Base-by-base conservation (phyloP, 169 alveolate genomes). In the Plasmodium gallinaceum region DNA sequence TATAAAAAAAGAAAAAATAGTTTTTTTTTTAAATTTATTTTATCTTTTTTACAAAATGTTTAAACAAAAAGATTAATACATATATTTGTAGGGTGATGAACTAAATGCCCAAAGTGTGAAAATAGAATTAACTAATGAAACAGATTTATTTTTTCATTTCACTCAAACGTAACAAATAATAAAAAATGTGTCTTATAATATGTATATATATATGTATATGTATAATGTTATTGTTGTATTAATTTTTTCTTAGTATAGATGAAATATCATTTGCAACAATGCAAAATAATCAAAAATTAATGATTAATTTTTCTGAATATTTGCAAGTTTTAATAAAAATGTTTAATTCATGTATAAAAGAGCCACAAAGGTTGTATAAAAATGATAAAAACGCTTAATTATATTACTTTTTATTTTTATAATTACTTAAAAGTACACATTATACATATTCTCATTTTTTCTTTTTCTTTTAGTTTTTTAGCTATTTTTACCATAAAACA, bases 61-160 rank as follows among this genome's bases (percentile, higher is more conserved):
- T 32, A 32, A 32, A 32, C 4, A 32, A 32, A 32, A 32, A 32
- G 39, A 32, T 32, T 32, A 32, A 12, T 20, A 20, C 7, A 20
- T 61, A 26, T 22, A 7, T 26, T 16, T 62, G 42, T 90, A 96
- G 97, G 98, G 97, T 32, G 98, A 95, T 43, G 98, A 96, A 72
- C 62, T 90, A 26, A 89, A 74, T 45, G 96, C 98, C 16, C 76
- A 92, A 73, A 95, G 96, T 48, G 93, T 97, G 26, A 96, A 96
- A 83, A 92, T 97, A 18, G 99, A 97, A 80, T 69, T 96, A 24
- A 94, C 98, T 26, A 93, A 98, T 78, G 99, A 97, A 89, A 96
- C 97, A 89, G 99, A 98, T 91, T 90, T 98, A 62, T 98, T 98
- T 93, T 97, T 97, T 88, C 98, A 98, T 90, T 98, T 95, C 88